phyloP scores from a whole-genome alignment of 164 flowering plant species.

The Taxillus chinensis region DNA sequence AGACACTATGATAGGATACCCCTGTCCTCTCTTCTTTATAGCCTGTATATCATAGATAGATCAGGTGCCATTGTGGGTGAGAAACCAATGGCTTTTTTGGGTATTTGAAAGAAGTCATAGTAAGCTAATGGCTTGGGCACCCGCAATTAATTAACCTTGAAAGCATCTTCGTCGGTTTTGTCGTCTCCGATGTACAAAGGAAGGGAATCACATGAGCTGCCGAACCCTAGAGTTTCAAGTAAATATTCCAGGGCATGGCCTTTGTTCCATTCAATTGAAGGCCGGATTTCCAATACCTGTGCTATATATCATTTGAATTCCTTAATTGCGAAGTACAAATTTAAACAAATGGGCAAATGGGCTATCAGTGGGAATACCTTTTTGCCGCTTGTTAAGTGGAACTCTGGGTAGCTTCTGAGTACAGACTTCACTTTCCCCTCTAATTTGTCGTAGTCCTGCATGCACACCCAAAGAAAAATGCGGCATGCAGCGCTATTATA shows the following conservation, averaged over 20 bases:
- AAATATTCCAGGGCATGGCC: conserved; percentile 41
- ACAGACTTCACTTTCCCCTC: conserved; percentile 24
- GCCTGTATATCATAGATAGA: conserved; percentile 21
- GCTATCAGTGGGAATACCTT: conserved; percentile 13
- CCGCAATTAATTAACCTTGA: conserved; percentile 28
- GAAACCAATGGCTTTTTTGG: no score
- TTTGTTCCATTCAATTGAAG: conserved; percentile 44
- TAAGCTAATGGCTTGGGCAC: background rate
- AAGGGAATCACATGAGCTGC: conserved; percentile 18
- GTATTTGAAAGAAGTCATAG: background rate
- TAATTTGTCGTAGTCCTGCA: conserved; percentile 21
- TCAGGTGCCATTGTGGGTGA: background rate
- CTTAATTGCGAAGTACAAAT: background rate
- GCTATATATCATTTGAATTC: background rate
- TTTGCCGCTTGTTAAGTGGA: conserved; percentile 21
- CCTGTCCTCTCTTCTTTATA: conserved; percentile 25
- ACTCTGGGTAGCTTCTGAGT: conserved; percentile 18
- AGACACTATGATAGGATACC: conserved; percentile 46
- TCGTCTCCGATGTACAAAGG: conserved; percentile 46
- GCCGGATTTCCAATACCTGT: conserved; percentile 40
- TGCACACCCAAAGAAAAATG: background rate
- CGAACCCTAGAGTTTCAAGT: conserved; percentile 33
- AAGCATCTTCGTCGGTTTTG: conserved; percentile 53
- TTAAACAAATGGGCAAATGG: background rate
- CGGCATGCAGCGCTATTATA: no score